phyloP scores from a whole-genome alignment of 352 stramenopile genomes.

The Pythium coloratum region DNA sequence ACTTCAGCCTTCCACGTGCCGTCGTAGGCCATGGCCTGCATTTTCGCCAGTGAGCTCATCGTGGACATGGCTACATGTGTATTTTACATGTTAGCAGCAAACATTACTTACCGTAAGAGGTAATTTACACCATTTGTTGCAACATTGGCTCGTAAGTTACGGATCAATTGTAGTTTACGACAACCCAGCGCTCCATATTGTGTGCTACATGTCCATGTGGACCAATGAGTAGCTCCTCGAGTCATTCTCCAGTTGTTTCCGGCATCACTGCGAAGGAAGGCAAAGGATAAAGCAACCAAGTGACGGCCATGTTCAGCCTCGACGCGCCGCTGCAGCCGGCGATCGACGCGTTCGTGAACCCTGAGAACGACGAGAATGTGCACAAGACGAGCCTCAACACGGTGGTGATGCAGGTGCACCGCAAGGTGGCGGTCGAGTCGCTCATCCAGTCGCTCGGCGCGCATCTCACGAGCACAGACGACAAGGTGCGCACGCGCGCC shows the following conservation, averaged over 20 bases:
- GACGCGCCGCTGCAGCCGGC: conserved; percentile 80
- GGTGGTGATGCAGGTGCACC: conserved; percentile 87
- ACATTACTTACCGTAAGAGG: neutral
- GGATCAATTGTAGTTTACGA: neutral
- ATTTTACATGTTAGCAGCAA: conserved; percentile 2
- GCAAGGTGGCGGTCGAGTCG: conserved; percentile 70
- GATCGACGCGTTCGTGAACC: conserved; percentile 86
- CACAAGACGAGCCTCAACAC: conserved; percentile 89
- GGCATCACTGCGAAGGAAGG: neutral
- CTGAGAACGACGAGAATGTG: conserved; percentile 76
- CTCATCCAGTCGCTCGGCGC: conserved; percentile 78
- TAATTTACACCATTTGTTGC: neutral
- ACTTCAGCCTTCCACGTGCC: conserved; percentile 72
- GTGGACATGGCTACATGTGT: conserved; percentile 1
- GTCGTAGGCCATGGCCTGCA: conserved; percentile 28
- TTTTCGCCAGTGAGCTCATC: neutral
- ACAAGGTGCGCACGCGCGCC: conserved; percentile 77
- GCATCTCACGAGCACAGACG: conserved; percentile 70
- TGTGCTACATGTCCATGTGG: neutral
- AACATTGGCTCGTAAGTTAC: neutral
- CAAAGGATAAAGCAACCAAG: conserved; percentile 4
- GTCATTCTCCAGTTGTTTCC: conserved; percentile 6
- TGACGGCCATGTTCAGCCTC: conserved; percentile 70
- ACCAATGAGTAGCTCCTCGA: neutral
- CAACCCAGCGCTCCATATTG: neutral